phyloP scores from a whole-genome alignment of 1,284 basidiomycete species.

The Apiotrichum akiyoshidainum region DNA sequence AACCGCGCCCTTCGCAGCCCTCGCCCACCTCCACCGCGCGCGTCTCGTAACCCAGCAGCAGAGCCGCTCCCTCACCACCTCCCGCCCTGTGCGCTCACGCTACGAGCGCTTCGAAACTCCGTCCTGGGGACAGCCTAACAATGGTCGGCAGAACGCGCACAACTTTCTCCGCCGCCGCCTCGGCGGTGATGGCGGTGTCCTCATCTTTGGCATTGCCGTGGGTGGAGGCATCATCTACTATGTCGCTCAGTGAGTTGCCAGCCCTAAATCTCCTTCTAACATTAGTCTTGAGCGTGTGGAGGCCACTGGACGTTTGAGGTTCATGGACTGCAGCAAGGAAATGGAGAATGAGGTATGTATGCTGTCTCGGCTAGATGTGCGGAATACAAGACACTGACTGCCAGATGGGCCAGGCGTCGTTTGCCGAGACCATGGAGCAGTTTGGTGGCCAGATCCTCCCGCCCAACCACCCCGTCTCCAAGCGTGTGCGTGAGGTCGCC shows the following conservation, averaged over 20 bases:
- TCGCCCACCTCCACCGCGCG: not conserved
- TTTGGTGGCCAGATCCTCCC: slow-evolving; percentile 57
- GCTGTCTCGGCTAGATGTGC: no score
- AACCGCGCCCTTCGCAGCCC: no score
- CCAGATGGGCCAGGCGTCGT: slow-evolving; percentile 17
- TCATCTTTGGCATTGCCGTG: slow-evolving; percentile 41
- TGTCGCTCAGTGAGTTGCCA: slow-evolving; percentile 58
- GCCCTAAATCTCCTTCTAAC: not conserved
- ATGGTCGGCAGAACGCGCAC: slow-evolving; percentile 21
- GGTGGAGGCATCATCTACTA: slow-evolving; percentile 58
- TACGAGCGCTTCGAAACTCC: slow-evolving; percentile 39
- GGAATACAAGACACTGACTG: no score
- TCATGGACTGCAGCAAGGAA: slow-evolving; percentile 69
- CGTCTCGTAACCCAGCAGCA: not conserved
- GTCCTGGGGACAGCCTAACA: slow-evolving; percentile 7
- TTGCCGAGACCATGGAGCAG: slow-evolving; percentile 16
- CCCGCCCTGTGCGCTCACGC: not conserved
- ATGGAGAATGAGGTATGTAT: slow-evolving; percentile 57
- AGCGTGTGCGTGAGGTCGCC: slow-evolving; percentile 67
- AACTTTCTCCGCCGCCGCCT: slow-evolving; percentile 35
- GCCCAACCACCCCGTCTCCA: slow-evolving; percentile 62
- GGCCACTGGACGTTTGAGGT: slow-evolving; percentile 76
- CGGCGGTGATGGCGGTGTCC: slow-evolving; percentile 44
- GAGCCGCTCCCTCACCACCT: slow-evolving; percentile 1
- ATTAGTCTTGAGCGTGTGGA: slow-evolving; percentile 72